These are phyloP conservation scores for Geotrichum citri-aurantii DNA, from an alignment of 1,139 yeast genomes.

Conservation along the genomic window DNA sequence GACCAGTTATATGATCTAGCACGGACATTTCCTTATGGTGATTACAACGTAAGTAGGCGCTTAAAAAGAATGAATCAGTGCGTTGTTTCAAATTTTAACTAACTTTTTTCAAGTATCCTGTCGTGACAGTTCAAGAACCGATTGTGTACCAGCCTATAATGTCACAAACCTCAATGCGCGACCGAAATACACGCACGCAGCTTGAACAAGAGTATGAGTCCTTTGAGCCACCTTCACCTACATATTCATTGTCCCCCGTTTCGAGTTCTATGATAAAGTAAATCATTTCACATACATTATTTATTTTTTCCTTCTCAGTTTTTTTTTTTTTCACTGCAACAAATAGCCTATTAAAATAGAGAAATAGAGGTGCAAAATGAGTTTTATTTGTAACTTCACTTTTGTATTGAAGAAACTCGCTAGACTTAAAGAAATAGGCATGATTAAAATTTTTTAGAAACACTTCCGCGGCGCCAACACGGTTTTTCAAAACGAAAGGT, in stretches of 20 bases:
- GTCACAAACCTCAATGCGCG: conserved; percentile 20
- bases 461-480: no score
- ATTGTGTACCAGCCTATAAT: conserved; percentile 35
- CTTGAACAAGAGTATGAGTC: conserved; percentile 17
- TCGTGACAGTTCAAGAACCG: conserved; percentile 45
- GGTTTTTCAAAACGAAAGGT: no score
- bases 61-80: not conserved
- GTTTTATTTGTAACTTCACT: no score
- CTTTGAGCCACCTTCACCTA: conserved; percentile 6
- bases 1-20: conserved; percentile 43
- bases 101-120: conserved; percentile 41
- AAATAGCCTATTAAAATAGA: no score
- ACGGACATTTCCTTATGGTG: conserved; percentile 46
- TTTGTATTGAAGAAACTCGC: no score
- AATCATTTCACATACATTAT: not conserved
- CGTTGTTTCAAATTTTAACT: not conserved
- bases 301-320: not conserved
- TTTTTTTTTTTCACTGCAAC: no score
- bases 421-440: no score
- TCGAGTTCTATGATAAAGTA: no score
- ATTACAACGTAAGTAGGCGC: conserved; percentile 36
- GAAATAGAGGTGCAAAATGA: no score
- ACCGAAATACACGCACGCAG: conserved; percentile 7
- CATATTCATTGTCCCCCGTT: not conserved
- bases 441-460: no score